Conservation (phyloP, 2,329 filamentous ascomycete genomes). For the Apiospora saccharicola region DNA sequence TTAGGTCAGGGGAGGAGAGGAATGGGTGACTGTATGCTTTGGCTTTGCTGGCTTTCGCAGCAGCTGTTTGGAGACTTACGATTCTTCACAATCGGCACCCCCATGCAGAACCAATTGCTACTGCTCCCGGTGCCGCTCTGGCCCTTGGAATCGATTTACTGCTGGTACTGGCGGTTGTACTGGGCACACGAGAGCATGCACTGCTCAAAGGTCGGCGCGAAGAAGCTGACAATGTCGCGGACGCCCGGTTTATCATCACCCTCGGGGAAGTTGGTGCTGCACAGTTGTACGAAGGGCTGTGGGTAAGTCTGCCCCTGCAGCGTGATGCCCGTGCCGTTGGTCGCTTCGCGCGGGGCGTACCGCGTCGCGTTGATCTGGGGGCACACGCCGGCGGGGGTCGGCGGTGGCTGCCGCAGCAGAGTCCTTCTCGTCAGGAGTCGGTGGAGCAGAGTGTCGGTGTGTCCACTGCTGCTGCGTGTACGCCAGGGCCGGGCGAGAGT, state of each 20-base stretch:
- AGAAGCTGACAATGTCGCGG: constrained; percentile 25
- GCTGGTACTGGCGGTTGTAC: background rate
- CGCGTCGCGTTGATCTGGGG: no score
- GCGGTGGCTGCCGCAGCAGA: no score
- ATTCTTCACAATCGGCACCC: background rate
- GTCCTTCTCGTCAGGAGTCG: no score
- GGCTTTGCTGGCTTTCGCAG: no score
- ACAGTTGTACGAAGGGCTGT: background rate
- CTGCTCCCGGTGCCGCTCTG: background rate
- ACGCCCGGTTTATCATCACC: background rate
- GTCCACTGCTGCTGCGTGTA: no score
- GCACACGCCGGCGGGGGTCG: background rate
- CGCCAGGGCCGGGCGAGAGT: background rate
- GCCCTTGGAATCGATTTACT: no score
- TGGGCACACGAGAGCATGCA: background rate
- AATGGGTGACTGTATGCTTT: no score
- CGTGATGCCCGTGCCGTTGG: no score
- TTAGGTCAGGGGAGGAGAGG: no score
- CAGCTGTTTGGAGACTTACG: background rate
- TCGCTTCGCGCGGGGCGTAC: no score
- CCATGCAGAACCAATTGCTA: background rate
- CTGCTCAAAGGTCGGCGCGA: background rate
- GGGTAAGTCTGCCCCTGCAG: background rate
- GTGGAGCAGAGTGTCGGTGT: background rate
- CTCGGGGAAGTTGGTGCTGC: background rate